These are phyloP conservation scores for Friedmanniomyces simplex DNA, from an alignment of 495 filamentous ascomycete genomes.

Conservation along the genomic window DNA sequence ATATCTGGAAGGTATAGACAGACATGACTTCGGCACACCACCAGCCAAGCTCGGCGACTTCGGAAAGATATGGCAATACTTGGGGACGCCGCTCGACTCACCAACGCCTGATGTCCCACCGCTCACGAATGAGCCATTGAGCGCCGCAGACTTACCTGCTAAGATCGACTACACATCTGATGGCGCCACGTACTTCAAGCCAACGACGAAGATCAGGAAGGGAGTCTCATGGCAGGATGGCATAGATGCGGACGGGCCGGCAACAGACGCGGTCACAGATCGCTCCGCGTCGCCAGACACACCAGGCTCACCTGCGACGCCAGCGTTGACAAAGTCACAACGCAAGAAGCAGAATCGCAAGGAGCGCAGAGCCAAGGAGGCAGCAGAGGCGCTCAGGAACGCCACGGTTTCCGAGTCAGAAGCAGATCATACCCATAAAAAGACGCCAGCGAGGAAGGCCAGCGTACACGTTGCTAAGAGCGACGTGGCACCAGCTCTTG, in stretches of 20 bases:
- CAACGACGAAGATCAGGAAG: slow-evolving; percentile 14
- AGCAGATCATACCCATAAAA: slow-evolving; percentile 15
- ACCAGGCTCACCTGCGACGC: slow-evolving; percentile 5
- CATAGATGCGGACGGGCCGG: slow-evolving; percentile 23
- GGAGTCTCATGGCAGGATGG: slow-evolving; percentile 33
- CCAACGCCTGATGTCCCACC: slow-evolving; percentile 18
- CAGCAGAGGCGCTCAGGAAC: slow-evolving; percentile 1
- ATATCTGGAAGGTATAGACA: not conserved
- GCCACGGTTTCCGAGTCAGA: slow-evolving; percentile 24
- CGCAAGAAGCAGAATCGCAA: slow-evolving; percentile 28
- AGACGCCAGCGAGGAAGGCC: slow-evolving; percentile 19
- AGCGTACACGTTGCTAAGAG: slow-evolving; percentile 8
- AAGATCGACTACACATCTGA: slow-evolving; percentile 21
- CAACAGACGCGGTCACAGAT: slow-evolving; percentile 19
- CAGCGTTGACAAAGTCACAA: slow-evolving; percentile 28
- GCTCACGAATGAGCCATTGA: not conserved
- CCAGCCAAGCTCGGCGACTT: slow-evolving; percentile 34
- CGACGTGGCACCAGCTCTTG: not conserved
- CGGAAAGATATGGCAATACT: slow-evolving; percentile 32
- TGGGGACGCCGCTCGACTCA: slow-evolving; percentile 26
- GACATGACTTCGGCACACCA: slow-evolving; percentile 5
- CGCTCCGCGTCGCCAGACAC: slow-evolving; percentile 7
- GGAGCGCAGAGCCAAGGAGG: slow-evolving; percentile 13
- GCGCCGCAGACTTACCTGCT: not conserved
- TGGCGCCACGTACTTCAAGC: slow-evolving; percentile 21